Conservation (phyloP, 163 green algal species). For the Chlorella variabilis region DNA sequence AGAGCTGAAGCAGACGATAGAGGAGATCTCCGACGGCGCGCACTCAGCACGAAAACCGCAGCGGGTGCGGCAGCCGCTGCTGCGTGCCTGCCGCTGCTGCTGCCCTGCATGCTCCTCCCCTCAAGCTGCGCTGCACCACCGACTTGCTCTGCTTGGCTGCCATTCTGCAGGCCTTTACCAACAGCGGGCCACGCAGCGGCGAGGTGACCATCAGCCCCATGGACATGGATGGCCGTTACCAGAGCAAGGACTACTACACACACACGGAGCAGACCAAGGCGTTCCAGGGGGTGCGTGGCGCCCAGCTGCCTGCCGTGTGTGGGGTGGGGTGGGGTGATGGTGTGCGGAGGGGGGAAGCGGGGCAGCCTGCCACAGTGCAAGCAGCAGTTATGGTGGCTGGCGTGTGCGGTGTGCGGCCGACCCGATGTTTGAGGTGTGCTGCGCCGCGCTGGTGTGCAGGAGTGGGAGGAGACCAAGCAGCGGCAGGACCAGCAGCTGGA, state of each 20-base stretch:
- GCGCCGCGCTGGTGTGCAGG: conserved; percentile 4
- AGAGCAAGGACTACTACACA: conserved; percentile 46
- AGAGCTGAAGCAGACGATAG: conserved; percentile 51
- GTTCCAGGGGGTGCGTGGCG: conserved; percentile 34
- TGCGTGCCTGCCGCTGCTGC: neutral
- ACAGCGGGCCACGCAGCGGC: neutral
- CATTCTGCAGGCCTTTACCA: conserved; percentile 22
- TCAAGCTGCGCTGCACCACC: neutral
- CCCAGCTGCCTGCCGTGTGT: neutral
- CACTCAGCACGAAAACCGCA: conserved; percentile 15
- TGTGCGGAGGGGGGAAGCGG: too few species aligned
- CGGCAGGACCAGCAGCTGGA: conserved; percentile 69
- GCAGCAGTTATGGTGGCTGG: too few species aligned
- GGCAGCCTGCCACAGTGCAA: too few species aligned
- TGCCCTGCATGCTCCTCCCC: neutral
- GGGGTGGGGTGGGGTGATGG: neutral
- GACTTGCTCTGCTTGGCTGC: too few species aligned
- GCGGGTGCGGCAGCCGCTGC: neutral
- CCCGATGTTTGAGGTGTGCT: neutral
- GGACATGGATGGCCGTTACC: conserved; percentile 24
- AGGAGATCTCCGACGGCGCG: conserved; percentile 57
- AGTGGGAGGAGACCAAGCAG: conserved; percentile 57
- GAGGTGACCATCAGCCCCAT: conserved; percentile 26
- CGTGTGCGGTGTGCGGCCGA: too few species aligned
- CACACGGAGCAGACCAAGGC: conserved; percentile 50